These are phyloP conservation scores for Phaeophleospora eucalypticola DNA, from an alignment of 2,329 filamentous ascomycete species.

Conservation along the genomic window DNA sequence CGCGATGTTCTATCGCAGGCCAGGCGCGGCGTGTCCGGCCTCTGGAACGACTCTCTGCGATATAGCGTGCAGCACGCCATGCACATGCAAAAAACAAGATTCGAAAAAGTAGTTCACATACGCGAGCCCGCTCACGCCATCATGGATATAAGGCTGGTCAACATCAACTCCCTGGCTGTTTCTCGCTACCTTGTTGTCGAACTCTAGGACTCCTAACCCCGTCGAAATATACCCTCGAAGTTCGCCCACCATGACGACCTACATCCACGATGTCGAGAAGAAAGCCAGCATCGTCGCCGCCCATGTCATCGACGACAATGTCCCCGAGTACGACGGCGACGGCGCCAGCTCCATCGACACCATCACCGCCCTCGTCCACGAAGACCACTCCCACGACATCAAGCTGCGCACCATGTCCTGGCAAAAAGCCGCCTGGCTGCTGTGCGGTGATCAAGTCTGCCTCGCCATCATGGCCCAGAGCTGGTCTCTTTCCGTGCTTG, in stretches of 20 bases:
- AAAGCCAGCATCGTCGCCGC: background rate
- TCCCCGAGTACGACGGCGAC: conserved; percentile 12
- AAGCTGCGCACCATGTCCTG: conserved; percentile 52
- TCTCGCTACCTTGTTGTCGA: no score
- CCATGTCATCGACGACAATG: conserved; percentile 3
- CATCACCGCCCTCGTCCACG: conserved; percentile 23
- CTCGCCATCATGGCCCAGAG: conserved; percentile 51
- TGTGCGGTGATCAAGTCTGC: conserved; percentile 49
- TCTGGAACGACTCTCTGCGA: no score
- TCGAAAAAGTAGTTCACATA: no score
- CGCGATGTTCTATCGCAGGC: no score
- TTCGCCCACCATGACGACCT: conserved; percentile 5
- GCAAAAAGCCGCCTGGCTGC: conserved; percentile 49
- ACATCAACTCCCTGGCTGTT: no score
- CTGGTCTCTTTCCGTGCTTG: conserved; percentile 48
- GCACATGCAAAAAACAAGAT: background rate
- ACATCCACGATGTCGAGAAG: conserved; percentile 9
- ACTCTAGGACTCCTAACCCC: no score
- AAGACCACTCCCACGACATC: conserved; percentile 49
- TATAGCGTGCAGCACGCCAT: conserved; percentile 1
- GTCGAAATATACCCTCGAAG: background rate
- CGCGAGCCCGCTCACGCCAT: no score
- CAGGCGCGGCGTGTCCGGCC: no score
- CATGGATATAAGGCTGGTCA: no score
- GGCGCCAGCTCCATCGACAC: conserved; percentile 18